A percentile compares a stretch with the other conserved stretches of the same genome.
These are phyloP conservation scores for Aspergillus sp. DNA, from an alignment of 2,329 filamentous ascomycete genomes.

Conservation along the genomic window DNA sequence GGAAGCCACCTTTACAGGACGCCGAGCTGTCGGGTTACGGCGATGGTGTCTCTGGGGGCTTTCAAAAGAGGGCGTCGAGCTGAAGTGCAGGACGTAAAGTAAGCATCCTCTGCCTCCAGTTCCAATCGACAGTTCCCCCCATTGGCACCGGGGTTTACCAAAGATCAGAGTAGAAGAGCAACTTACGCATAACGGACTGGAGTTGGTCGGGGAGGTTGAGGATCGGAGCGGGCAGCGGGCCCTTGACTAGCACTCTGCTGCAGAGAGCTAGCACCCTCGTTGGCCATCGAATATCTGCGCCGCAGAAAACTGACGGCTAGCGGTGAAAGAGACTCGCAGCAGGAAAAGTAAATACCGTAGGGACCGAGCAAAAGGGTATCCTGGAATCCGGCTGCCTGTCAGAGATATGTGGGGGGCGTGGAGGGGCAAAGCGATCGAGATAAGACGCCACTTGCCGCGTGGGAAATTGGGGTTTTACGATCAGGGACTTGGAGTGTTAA, in stretches of 20 bases:
- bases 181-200: slow-evolving; percentile 31
- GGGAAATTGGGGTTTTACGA: neutral
- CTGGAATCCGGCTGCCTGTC: slow-evolving; percentile 20
- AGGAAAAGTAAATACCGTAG: neutral
- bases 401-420: slow-evolving; percentile 23
- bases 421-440: slow-evolving; percentile 9
- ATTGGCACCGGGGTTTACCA: neutral
- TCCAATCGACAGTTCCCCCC: neutral
- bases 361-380: neutral
- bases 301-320: neutral
- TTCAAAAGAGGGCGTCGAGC: slow-evolving; percentile 59
- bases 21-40: slow-evolving; percentile 59
- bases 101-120: slow-evolving; percentile 13
- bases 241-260: slow-evolving; percentile 20
- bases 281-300: slow-evolving; percentile 23
- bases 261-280: slow-evolving; percentile 18
- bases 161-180: neutral
- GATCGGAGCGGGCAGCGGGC: slow-evolving; percentile 12
- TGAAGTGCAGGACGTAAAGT: slow-evolving; percentile 26
- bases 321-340: slow-evolving; percentile 1
- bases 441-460: slow-evolving; percentile 1
- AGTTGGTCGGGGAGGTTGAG: slow-evolving; percentile 18
- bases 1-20: slow-evolving; percentile 59
- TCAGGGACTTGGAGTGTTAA: neutral
- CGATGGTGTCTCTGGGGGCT: slow-evolving; percentile 66